phyloP scores from a whole-genome alignment of 257 asterid species.

The Ilex asprella region DNA sequence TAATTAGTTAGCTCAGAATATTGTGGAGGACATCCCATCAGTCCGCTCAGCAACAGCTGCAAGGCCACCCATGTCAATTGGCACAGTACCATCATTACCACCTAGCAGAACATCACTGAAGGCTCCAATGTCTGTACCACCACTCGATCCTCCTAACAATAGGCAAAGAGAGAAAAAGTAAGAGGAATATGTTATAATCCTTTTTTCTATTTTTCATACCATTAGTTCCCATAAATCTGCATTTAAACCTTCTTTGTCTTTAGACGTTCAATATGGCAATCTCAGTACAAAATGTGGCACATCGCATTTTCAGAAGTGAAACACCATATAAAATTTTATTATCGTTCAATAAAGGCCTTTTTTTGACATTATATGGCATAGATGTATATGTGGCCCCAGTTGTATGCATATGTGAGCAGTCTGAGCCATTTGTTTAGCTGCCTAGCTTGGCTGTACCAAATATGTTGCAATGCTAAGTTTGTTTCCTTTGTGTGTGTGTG shows the following conservation, averaged over 20 bases:
- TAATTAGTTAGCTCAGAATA: constrained; percentile 45
- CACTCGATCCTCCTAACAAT: constrained; percentile 66
- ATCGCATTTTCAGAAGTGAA: too few relatives aligned
- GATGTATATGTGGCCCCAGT: too few relatives aligned
- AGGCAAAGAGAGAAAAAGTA: constrained; percentile 80
- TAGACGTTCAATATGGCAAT: neutral
- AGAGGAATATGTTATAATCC: constrained; percentile 1
- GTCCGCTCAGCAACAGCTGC: constrained; percentile 80
- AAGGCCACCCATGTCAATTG: constrained; percentile 56
- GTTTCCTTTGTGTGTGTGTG: neutral
- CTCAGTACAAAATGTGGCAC: neutral
- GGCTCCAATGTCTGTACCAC: constrained; percentile 57
- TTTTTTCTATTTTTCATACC: constrained; percentile 11
- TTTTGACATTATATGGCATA: too few relatives aligned
- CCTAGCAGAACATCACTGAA: constrained; percentile 46
- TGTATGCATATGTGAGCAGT: too few relatives aligned
- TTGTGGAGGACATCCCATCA: constrained; percentile 54
- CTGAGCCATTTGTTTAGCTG: neutral
- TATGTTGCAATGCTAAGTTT: neutral
- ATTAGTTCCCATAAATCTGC: constrained; percentile 3
- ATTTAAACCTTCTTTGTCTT: neutral
- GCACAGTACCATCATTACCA: constrained; percentile 47
- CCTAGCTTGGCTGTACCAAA: too few relatives aligned
- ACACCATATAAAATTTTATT: too few relatives aligned
- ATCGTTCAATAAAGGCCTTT: too few relatives aligned